Base-by-base conservation (phyloP, 2,329 filamentous ascomycete genomes). In the Aspergillus costaricaensis region DNA sequence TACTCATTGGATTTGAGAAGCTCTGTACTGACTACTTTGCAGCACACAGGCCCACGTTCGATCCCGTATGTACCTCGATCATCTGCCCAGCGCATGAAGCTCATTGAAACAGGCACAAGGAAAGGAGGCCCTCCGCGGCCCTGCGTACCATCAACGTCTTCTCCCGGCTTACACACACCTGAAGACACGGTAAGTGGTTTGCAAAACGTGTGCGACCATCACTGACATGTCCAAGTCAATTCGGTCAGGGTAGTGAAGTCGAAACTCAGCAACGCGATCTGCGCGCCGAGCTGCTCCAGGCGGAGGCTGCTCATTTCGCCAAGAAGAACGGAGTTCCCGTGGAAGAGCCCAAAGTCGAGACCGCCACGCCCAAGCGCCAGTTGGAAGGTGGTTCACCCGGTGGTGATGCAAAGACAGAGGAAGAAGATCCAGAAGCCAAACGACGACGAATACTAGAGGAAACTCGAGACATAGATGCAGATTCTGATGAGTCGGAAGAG, bases 141-240 rank as follows among this genome's bases (percentile, higher is more conserved):
- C 92, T 53, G 94, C 92, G 69, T 98, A 97, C 81, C 95, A 99
- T 76, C 94, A 98, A 79, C 90, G 95, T 70, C 89, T 98, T 15
- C 88, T 97, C 14, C 94, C 95, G 36, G 95, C 95, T 32, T 90
- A 99, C 77, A 98, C 91, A 12, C 88, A 91, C 65, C 88, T 99
- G 73, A 99, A 99, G 80, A 90, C 89, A 74, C 87, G 92, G 82
- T 88, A 85, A 50, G 81, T 59, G 10, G 15, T 14, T 5, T 27
- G 12, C 8, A 4, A 25, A 15, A 2, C 3, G 6, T 41, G 43
- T 39, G 12, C 7, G 19, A 23, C 5, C n/a, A 10, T 32, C 17
- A 51, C 32, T 58, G 49, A 69, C 74, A 57, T 72, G 41, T 17
- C 63, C 67, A 67, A 87, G 88, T 62, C 86, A 95, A 80, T 84